phyloP scores from a whole-genome alignment of 441 rosid species.

The Kokia cookei region DNA sequence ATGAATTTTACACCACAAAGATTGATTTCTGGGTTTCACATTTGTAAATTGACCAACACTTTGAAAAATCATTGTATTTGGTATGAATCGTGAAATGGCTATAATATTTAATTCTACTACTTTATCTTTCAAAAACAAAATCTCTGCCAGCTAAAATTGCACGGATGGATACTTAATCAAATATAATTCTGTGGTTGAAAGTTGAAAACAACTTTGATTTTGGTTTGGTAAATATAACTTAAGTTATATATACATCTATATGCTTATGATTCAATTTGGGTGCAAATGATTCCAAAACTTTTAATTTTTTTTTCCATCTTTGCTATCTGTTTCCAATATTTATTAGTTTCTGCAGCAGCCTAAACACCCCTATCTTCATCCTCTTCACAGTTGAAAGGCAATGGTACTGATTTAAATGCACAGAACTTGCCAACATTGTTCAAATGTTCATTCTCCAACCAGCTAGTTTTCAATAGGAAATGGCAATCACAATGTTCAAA shows the following conservation, averaged over 20 bases:
- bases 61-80: not conserved
- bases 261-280: too few relatives aligned
- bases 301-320: too few relatives aligned
- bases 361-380: not conserved
- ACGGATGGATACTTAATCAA: not conserved
- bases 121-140: not conserved
- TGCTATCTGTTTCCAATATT: too few relatives aligned
- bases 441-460: not conserved
- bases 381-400: not conserved
- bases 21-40: not conserved
- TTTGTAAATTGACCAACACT: not conserved
- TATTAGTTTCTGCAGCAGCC: not conserved
- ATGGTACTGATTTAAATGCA: not conserved
- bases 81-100: not conserved
- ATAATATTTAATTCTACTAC: not conserved
- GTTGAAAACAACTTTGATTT: not conserved
- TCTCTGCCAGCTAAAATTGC: not conserved
- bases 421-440: not conserved
- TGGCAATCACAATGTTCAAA: not conserved
- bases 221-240: too few relatives aligned
- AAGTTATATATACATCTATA: too few relatives aligned
- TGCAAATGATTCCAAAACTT: too few relatives aligned
- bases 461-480: not conserved
- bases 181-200: not conserved
- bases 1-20: not conserved